A percentile compares a stretch with the other conserved stretches of the same genome.
These are phyloP conservation scores for Alternaria sp. DNA, from an alignment of 2,329 filamentous ascomycete genomes.

Conservation along the genomic window DNA sequence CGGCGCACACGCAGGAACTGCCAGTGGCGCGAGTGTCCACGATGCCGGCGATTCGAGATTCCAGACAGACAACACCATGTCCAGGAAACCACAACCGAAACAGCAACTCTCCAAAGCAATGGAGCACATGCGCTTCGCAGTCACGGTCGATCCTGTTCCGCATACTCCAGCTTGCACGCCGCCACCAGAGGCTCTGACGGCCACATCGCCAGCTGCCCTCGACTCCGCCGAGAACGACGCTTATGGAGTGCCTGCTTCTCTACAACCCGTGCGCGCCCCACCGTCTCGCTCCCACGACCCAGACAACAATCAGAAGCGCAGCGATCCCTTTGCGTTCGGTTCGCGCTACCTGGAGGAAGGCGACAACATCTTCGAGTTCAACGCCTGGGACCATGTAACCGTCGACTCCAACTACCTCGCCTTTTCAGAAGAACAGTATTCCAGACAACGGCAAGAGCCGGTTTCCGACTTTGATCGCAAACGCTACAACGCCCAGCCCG, in stretches of 20 bases:
- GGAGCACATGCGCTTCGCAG: slow-evolving; percentile 59
- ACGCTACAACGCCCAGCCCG: slow-evolving; percentile 87
- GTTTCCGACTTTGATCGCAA: slow-evolving; percentile 93
- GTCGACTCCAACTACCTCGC: slow-evolving; percentile 87
- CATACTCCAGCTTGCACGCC: slow-evolving; percentile 21
- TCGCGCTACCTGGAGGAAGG: slow-evolving; percentile 82
- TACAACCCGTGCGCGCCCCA: slow-evolving; percentile 54
- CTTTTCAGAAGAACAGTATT: slow-evolving; percentile 84
- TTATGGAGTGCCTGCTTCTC: slow-evolving; percentile 58
- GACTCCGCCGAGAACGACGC: slow-evolving; percentile 47
- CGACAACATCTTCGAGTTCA: slow-evolving; percentile 95
- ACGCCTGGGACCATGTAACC: slow-evolving; percentile 98
- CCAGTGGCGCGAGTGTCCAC: slow-evolving; percentile 4
- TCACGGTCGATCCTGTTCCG: slow-evolving; percentile 50
- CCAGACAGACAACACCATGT: slow-evolving; percentile 41
- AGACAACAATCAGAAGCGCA: slow-evolving; percentile 79
- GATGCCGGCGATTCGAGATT: slow-evolving; percentile 25
- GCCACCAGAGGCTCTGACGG: slow-evolving; percentile 9
- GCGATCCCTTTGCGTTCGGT: slow-evolving; percentile 94
- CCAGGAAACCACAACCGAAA: slow-evolving; percentile 41
- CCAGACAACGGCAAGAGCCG: slow-evolving; percentile 81
- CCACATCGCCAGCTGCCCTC: neutral
- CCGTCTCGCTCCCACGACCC: slow-evolving; percentile 73
- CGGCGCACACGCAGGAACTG: slow-evolving; percentile 5
- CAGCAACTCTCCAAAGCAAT: slow-evolving; percentile 59